These are phyloP conservation scores for Arabidopsis thaliana DNA, from an alignment of 345 rosid genomes.

Conservation along the genomic window TAIR10.1 NC_003070.9:22018501-22019000, in stretches of 20 bases:
- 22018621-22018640: constrained; percentile 91
- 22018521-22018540: constrained; percentile 99
- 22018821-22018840: constrained; percentile 98
- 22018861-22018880: constrained; percentile 97
- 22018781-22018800: constrained; percentile 96
- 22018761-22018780: constrained; percentile 98
- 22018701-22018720: background rate
- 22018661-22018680: constrained; percentile 98
- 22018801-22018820: constrained; percentile 99
- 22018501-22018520: constrained; percentile 99
- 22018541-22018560: constrained; percentile 99
- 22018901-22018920: constrained; percentile 90
- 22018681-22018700: constrained; percentile 78
- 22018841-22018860: constrained; percentile 98
- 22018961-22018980: background rate
- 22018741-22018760: constrained; percentile 58
- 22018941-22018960: constrained; percentile 2
- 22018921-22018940: constrained; percentile 75
- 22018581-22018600: constrained; percentile 99
- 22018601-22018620: constrained; percentile 99
- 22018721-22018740: background rate
- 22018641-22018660: constrained; percentile 98
- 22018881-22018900: constrained; percentile 95
- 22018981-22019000: background rate
- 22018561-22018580: constrained; percentile 96